Percentiles rank a stretch among this genome's conserved stretches.
These are phyloP conservation scores for Mycosphaerella sp. DNA, from an alignment of 2,329 filamentous ascomycete genomes.

Conservation along the genomic window DNA sequence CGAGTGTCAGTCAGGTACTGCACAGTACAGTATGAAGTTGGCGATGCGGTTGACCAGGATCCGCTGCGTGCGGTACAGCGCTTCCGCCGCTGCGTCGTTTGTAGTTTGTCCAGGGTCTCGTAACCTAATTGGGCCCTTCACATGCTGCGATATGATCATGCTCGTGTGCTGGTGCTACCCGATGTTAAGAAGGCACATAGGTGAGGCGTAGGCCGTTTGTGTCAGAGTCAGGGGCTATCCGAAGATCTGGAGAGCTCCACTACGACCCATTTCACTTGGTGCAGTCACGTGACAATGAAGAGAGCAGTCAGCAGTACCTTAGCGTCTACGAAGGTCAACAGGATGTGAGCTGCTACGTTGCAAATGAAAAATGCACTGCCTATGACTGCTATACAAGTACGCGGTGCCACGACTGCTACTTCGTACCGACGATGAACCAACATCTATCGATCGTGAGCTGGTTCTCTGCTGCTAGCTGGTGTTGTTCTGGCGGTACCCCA, in stretches of 20 bases:
- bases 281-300: too few relatives aligned
- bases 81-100: background rate
- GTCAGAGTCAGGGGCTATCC: background rate
- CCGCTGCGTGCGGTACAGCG: background rate
- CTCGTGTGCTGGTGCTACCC: background rate
- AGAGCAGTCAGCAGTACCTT: too few relatives aligned
- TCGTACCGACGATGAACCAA: background rate
- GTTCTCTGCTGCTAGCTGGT: background rate
- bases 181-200: background rate
- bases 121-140: background rate
- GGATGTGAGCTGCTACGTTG: too few relatives aligned
- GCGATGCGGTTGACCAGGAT: constrained; percentile 3
- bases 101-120: background rate
- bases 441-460: background rate
- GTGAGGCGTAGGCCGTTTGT: background rate
- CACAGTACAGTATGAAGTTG: background rate
- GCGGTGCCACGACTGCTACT: too few relatives aligned
- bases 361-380: background rate
- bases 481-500: background rate
- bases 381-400: background rate
- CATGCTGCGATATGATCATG: background rate
- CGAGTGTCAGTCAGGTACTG: background rate
- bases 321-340: background rate
- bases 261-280: background rate
- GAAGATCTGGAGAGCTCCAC: background rate